Base-by-base conservation (phyloP, 495 filamentous ascomycete genomes). In the Talaromyces borbonicus region DNA sequence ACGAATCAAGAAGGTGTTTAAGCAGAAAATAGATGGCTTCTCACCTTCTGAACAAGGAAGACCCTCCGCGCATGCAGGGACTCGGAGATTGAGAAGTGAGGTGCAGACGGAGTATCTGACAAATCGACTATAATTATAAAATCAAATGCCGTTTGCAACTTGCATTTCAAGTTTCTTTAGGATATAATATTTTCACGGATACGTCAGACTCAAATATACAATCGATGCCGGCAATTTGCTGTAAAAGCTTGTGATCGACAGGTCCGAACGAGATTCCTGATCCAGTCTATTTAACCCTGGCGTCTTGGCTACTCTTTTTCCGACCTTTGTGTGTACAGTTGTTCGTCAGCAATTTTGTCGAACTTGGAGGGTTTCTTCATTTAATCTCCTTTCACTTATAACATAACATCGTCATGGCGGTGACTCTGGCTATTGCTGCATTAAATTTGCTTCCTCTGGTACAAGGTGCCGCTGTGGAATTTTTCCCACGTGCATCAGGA, bases 401-500 rank as follows among this genome's bases (percentile, higher is more conserved):
- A 37, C 16, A 37, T 19, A 20, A 16, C 35, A 20, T 9, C 18
- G n/a, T 38, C 35, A 38, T 38, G 35, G 35, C 8, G 19, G 35
- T 38, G 15, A 22, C 35, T 0, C 6, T 22, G 33, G 18, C 5
- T 23, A 12, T 46, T 19, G 43, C 31, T n/a, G 43, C 43, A 29
- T 23, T 46, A 12, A 35, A 24, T 19, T 12, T 46, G 20, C 43
- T 46, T 19, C 8, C n/a, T 15, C 11, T 36, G 14, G 29, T 22
- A 11, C 43, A 46, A 19, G 38, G 20, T 24, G 20, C 23, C 4
- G 16, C 8, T 3, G 11, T 15, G 11, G 43, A 25, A 11, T 36
- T 36, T 35, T 29, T 46, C 20, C 43, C 43, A 24, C 46, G 48
- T 19, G 47, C 52, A 15, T 44, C 54, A 19, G 47, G 33, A 9